These are phyloP conservation scores for Vigna trinervia DNA, from an alignment of 306 rosid genomes.

Conservation along the genomic window DNA sequence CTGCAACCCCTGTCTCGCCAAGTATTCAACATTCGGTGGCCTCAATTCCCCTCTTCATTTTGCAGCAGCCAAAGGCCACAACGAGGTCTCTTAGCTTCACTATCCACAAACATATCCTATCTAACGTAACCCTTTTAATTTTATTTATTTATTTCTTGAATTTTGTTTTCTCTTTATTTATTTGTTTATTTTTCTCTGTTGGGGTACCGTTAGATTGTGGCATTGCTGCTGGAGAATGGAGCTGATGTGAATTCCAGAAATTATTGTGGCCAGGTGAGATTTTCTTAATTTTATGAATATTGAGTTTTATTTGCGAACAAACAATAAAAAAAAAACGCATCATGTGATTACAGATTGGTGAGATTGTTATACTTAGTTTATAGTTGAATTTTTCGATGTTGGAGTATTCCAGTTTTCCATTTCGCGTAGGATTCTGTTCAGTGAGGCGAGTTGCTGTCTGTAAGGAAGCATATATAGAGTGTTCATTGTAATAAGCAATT, in stretches of 20 bases:
- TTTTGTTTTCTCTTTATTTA: background rate
- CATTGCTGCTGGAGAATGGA: constrained; percentile 92
- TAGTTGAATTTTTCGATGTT: constrained; percentile 17
- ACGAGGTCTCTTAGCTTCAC: constrained; percentile 64
- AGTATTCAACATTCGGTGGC: constrained; percentile 93
- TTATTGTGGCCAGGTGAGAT: constrained; percentile 92
- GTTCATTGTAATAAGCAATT: constrained; percentile 22
- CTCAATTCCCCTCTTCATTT: constrained; percentile 97
- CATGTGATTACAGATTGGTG: background rate
- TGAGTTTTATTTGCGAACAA: constrained; percentile 13
- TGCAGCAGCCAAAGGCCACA: constrained; percentile 93
- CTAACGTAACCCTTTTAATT: background rate
- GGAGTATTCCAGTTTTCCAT: constrained; percentile 8
- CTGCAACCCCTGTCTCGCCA: constrained; percentile 83
- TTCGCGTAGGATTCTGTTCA: constrained; percentile 18
- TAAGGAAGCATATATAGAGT: constrained; percentile 1
- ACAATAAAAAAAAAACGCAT: background rate
- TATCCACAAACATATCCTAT: background rate
- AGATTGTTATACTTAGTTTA: constrained; percentile 23
- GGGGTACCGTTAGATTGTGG: constrained; percentile 68
- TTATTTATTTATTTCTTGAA: too few relatives aligned
- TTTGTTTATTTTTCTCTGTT: background rate
- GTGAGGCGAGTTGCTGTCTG: constrained; percentile 17
- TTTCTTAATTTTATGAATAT: constrained; percentile 22
- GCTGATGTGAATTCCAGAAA: constrained; percentile 97